Evolutionary conservation across 1,139 yeast genomes (phyloP).

Genomic region (Blastobotrys persicus): DNA sequence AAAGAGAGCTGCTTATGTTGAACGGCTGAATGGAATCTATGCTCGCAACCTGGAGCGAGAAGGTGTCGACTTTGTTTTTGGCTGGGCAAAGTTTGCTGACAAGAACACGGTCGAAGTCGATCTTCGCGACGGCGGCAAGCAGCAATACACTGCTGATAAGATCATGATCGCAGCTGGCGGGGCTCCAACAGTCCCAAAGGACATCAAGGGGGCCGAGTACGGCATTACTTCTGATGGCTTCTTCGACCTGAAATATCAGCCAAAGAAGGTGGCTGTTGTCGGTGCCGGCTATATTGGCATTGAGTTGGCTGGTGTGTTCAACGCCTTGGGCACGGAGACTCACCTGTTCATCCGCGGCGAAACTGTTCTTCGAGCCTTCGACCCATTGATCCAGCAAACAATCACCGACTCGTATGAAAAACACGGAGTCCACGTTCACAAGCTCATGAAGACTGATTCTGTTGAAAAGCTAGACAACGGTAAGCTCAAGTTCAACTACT

Average conservation of each 20-base stretch:
- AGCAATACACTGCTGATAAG: conserved; percentile 73
- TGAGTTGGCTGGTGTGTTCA: conserved; percentile 91
- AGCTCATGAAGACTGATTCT: conserved; percentile 50
- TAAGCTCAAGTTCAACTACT: conserved; percentile 56
- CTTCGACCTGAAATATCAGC: conserved; percentile 75
- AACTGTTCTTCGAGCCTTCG: conserved; percentile 83
- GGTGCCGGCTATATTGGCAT: conserved; percentile 99
- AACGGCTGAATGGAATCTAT: conserved; percentile 87
- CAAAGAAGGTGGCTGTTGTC: conserved; percentile 87
- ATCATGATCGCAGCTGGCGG: conserved; percentile 95
- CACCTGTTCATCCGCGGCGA: conserved; percentile 88
- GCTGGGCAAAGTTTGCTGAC: conserved; percentile 71
- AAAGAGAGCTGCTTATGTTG: conserved; percentile 88
- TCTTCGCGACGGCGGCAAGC: conserved; percentile 42
- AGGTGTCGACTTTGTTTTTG: conserved; percentile 82
- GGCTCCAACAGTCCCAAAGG: conserved; percentile 63
- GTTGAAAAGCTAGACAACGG: conserved; percentile 62
- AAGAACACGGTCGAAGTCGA: conserved; percentile 81
- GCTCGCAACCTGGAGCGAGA: conserved; percentile 82
- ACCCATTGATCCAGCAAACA: conserved; percentile 72
- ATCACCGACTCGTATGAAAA: conserved; percentile 76
- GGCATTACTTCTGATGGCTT: conserved; percentile 94
- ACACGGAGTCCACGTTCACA: conserved; percentile 78
- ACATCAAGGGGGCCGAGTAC: conserved; percentile 74
- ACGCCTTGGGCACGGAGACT: conserved; percentile 83